phyloP scores from a whole-genome alignment of 495 filamentous ascomycete species.

The Pseudevernia furfuracea region DNA sequence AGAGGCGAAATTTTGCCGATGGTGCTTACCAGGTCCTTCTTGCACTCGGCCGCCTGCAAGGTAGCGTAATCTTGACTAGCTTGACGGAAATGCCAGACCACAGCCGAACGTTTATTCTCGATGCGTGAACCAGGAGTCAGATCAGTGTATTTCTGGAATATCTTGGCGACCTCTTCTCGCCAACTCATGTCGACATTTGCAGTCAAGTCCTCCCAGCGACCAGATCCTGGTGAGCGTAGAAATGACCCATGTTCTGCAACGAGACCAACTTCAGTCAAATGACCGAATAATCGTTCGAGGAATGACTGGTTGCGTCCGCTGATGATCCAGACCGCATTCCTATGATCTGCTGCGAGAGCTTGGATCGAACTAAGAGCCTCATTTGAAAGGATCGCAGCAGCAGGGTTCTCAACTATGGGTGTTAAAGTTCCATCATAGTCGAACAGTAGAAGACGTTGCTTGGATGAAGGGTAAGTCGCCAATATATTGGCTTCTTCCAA shows the following conservation, averaged over 20 bases:
- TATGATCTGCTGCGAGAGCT: slow-evolving; percentile 65
- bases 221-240: slow-evolving; percentile 63
- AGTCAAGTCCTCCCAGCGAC: slow-evolving; percentile 78
- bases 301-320: slow-evolving; percentile 88
- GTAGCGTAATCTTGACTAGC: slow-evolving; percentile 76
- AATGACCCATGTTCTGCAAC: slow-evolving; percentile 96
- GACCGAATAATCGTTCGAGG: slow-evolving; percentile 75
- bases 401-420: slow-evolving; percentile 84
- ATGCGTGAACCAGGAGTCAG: slow-evolving; percentile 82
- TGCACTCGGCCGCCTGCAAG: slow-evolving; percentile 67
- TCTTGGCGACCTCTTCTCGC: slow-evolving; percentile 70
- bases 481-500: slow-evolving; percentile 10
- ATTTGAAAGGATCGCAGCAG: slow-evolving; percentile 77
- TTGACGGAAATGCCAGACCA: slow-evolving; percentile 95
- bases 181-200: slow-evolving; percentile 80
- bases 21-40: slow-evolving; percentile 48
- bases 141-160: slow-evolving; percentile 80
- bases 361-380: slow-evolving; percentile 71
- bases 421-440: slow-evolving; percentile 99
- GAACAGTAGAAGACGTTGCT: slow-evolving; percentile 81
- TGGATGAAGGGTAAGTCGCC: slow-evolving; percentile 1
- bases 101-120: slow-evolving; percentile 80
- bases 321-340: slow-evolving; percentile 95
- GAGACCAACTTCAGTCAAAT: slow-evolving; percentile 75
- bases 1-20: slow-evolving; percentile 74